Evolutionary conservation across 2,329 filamentous ascomycete genomes (phyloP), one percentile per base, ranked within the genome.

Genomic region (Aureobasidium sp.): DNA sequence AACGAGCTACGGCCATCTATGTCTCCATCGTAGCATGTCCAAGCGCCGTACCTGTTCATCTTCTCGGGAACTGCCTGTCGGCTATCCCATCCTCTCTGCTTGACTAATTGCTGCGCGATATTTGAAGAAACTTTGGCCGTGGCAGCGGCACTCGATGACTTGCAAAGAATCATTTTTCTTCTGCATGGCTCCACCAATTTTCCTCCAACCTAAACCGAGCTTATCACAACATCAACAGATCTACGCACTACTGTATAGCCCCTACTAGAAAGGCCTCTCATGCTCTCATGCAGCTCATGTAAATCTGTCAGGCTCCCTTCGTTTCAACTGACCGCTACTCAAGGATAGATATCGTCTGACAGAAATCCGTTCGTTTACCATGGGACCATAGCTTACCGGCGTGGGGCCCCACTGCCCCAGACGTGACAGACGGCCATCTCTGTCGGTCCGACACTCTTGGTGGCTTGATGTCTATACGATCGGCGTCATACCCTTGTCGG

Each of bases 341-440:
- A 45, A 57, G 55, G 29, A 47, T 9, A 27, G 8, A 29, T 48
- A 31, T 58, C 20, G 5, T 27, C 15, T 39, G 42, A 58, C 55
- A 58, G 41, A 48, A 47, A 58, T 48, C 41, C 39, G 55, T 31
- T 48, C 44, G 42, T 37, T 58, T 39, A 42, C 42, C 15, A 20
- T 34, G 7, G 22, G 29, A 25, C 36, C 27, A 25, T 57, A 44
- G 39, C 41, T 57, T 45, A 45, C 53, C 53, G 53, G 29, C 48
- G 55, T 58, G 55, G 55, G 42, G 55, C 42, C 55, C 55, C 55
- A 27, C 42, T 31, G 55, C 42, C 55, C 55, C 55, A 27, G 42
- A 45, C 20, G 42, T 37, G 17, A 6, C 55, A 37, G 42, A 37
- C 14, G 31, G 37, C 17, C 3, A 15, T 37, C 20, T 44, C 2